Evolutionary conservation across 2,329 filamentous ascomycete species (phyloP).

Genomic region (Camillea tinctor): DNA sequence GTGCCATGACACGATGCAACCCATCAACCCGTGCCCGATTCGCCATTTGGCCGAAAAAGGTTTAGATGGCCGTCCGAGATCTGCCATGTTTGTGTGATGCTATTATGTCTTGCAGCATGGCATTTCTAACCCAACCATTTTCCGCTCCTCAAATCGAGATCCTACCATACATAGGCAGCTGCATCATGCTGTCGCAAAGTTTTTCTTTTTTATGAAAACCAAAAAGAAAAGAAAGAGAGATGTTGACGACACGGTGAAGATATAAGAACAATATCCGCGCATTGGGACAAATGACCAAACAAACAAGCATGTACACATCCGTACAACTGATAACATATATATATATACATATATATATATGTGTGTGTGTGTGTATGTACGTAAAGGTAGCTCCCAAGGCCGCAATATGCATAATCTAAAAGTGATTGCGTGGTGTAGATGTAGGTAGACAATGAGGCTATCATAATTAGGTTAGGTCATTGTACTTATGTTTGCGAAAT

Average conservation of each 20-base stretch:
- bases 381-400: neutral
- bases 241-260: conserved; percentile 2
- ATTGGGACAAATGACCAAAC: neutral
- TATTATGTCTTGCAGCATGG: neutral
- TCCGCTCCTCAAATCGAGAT: neutral
- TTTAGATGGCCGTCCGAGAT: neutral
- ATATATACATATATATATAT: neutral
- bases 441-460: neutral
- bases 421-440: neutral
- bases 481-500: neutral
- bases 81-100: neutral
- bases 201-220: neutral
- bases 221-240: neutral
- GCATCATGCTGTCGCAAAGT: neutral
- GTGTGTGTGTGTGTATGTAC: no score
- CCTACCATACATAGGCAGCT: neutral
- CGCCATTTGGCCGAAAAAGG: neutral
- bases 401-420: neutral
- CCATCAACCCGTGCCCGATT: neutral
- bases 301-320: neutral
- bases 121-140: neutral
- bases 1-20: neutral
- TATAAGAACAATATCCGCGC: no score
- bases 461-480: neutral
- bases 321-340: neutral